A percentile compares a stretch with the other conserved stretches of the same genome.
Evolutionary conservation across 2,329 filamentous ascomycete species (phyloP).

Genomic region (Alternaria solani): DNA sequence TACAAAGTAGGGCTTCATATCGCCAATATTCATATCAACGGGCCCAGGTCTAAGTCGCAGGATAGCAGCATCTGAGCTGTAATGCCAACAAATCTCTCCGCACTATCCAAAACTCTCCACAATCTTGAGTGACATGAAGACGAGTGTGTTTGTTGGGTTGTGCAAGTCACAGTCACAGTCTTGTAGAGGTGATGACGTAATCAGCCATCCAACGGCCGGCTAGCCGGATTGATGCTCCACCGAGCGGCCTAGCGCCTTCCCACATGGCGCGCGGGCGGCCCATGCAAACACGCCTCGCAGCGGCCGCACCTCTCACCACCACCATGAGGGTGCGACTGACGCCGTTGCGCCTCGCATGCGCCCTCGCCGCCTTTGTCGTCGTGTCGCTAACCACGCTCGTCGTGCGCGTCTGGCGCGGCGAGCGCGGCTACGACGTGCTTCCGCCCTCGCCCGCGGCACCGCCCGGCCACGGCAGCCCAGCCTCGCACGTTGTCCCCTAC

Average conservation of each 20-base stretch:
- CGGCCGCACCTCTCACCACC: conserved; percentile 26
- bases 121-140: too few relatives aligned
- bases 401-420: conserved; percentile 34
- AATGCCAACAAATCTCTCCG: too few relatives aligned
- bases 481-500: conserved; percentile 30
- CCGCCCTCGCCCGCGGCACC: conserved; percentile 32
- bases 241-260: conserved; percentile 10
- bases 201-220: background rate
- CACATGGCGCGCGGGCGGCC: conserved; percentile 10
- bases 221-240: conserved; percentile 12
- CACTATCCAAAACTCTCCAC: too few relatives aligned
- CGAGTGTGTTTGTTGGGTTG: accelerated
- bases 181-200: background rate
- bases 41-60: too few relatives aligned
- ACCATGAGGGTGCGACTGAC: conserved; percentile 49
- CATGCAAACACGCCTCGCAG: conserved; percentile 23
- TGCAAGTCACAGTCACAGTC: too few relatives aligned
- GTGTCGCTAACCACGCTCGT: conserved; percentile 34
- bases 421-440: conserved; percentile 45
- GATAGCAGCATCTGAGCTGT: too few relatives aligned
- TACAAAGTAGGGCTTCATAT: too few relatives aligned
- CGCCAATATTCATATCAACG: too few relatives aligned
- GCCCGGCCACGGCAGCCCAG: conserved; percentile 27
- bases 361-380: conserved; percentile 32
- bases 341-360: conserved; percentile 45